Conservation (phyloP, 148 eudicot genomes). For the Fagopyrum esculentum region DNA sequence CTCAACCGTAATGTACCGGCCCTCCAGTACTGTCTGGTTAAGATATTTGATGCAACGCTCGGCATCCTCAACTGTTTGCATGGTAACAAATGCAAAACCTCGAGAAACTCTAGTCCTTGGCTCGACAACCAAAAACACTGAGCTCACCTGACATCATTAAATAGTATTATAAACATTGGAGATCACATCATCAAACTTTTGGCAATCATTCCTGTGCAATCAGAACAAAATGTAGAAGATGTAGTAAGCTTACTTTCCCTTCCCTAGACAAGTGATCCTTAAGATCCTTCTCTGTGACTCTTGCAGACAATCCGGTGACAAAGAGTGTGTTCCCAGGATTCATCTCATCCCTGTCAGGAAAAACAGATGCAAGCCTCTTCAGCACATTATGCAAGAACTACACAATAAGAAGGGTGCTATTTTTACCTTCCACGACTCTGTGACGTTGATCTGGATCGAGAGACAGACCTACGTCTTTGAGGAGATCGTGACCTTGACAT, state of each 20-base stretch:
- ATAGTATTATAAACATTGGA: background rate
- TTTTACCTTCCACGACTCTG: conserved; percentile 64
- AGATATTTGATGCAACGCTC: conserved; percentile 75
- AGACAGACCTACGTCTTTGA: conserved; percentile 37
- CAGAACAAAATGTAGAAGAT: background rate
- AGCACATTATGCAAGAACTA: background rate
- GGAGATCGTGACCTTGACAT: conserved; percentile 54
- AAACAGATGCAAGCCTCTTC: conserved; percentile 4
- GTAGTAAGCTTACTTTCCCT: conserved; percentile 57
- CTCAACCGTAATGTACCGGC: conserved; percentile 93
- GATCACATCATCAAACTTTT: background rate
- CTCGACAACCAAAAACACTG: conserved; percentile 79
- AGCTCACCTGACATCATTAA: conserved; percentile 36
- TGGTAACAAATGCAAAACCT: conserved; percentile 88
- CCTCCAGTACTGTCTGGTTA: conserved; percentile 85
- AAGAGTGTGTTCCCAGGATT: conserved; percentile 87
- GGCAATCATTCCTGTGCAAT: background rate
- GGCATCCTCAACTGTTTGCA: conserved; percentile 77
- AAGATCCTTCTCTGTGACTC: conserved; percentile 88
- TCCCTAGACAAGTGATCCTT: conserved; percentile 80
- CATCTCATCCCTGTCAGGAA: conserved; percentile 42
- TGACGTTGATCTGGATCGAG: conserved; percentile 44
- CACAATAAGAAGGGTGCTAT: background rate
- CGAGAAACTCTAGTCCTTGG: conserved; percentile 87
- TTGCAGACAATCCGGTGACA: conserved; percentile 92